Base-by-base conservation (phyloP, 805 yeast genomes). In the Barnettozyma sp. region DNA sequence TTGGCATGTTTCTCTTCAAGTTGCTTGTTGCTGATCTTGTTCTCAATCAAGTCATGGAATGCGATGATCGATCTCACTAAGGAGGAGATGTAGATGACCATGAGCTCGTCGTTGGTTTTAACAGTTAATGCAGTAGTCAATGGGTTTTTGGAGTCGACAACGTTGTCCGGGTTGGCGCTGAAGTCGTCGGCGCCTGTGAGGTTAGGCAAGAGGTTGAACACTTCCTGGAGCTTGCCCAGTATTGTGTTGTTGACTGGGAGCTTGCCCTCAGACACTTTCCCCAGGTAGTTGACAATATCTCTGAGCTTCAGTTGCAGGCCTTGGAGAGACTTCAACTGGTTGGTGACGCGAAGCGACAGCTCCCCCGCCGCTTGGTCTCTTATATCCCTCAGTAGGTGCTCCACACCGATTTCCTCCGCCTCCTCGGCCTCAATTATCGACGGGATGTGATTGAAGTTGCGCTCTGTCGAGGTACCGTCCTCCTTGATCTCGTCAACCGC, bases 321-420 rank as follows among this genome's bases (percentile, higher is more conserved):
- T 48, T 83, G 76, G 40, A 92, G 69, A 1, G 96, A 85, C 49
- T 82, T 83, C 52, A 92, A 75, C 55, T 87, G 96, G 55, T 83
- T 82, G 12, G 97, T 87, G 36, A 92, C 77, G 55, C 81, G 77
- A 35, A 88, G 75, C 3, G 97, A 80, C 41, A 92, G 71, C 32
- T 81, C 81, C 8, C 98, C 98, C 11, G 95, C 94, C 8, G 97
- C 96, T 50, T 88, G 96, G 56, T 90, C 97, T 52, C 97, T 76
- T 17, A 87, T 86, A 54, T 92, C 98, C 54, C 97, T 78, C 41
- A 92, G 63, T 42, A 92, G 63, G 58, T 92, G 99, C 60, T 92
- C 99, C 11, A 92, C 99, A 43, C 98, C 99, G 48, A 92, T 92
- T 62, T 92, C 99, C 62, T 92, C 99, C 8, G 98, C 98, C 58